Evolutionary conservation across 139 green algal genomes (phyloP), one percentile per base, ranked within the genome.

Genomic region (Deuterostichococcus epilithicus): DNA sequence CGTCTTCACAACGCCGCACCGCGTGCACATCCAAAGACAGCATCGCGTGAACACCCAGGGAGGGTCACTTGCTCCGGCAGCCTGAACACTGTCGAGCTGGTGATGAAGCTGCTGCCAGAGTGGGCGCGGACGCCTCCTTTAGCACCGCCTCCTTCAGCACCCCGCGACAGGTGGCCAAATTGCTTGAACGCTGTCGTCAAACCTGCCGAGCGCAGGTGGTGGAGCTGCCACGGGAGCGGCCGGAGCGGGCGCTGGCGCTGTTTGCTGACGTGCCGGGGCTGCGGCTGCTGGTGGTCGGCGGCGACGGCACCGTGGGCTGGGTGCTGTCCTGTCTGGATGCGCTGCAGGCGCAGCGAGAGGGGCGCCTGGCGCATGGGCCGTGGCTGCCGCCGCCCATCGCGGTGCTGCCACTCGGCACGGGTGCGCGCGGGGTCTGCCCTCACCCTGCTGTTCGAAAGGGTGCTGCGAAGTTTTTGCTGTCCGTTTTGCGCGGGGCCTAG

Each of bases 291-390:
- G 88, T 92, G 25, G 76, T 92, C 30, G 93, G 93, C 5, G 93
- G 93, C 1, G 93, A 97, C 72, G 93, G 93, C 67, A 94, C 88
- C 5, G 90, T 90, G 20, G 90, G 83, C 26, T 96, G 90, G 90
- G 82, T 94, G 28, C 82, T 95, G 65, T 75, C 78, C 45, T 82
- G 78, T 39, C 68, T 94, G 18, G 88, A 94, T 34, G 72, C 23
- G 23, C 69, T 82, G 76, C 42, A 70, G 72, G 70, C 39, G 72
- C 30, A 67, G 23, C 13, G 79, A 35, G 42, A 20, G 0, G 72
- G 20, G 5, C 32, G 13, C 52, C 44, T 25, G n/a, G n/a, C 28
- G 26, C 15, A 3, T 70, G 65, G 65, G 69, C 34, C 34, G 13
- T 90, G 84, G 79, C 72, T 42, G 58, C 85, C 84, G 20, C 90